phyloP scores from a whole-genome alignment of 441 rosid species.

The Adansonia rubrostipa region DNA sequence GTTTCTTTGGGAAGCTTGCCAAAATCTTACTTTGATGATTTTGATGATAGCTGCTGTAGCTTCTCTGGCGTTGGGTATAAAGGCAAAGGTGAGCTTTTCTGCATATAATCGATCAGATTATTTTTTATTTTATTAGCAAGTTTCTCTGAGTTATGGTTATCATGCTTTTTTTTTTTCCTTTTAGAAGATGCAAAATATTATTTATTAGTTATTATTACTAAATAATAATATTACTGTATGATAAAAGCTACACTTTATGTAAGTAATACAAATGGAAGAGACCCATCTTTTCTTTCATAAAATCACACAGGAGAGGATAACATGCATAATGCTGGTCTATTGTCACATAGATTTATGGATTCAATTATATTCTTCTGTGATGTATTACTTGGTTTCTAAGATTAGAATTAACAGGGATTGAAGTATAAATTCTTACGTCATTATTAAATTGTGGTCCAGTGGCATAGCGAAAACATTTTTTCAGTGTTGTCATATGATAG shows the following conservation, averaged over 20 bases:
- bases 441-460: background rate
- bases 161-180: background rate
- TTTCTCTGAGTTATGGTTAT: background rate
- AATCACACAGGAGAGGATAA: background rate
- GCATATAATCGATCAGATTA: constrained; percentile 22
- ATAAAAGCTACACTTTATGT: background rate
- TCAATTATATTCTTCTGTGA: background rate
- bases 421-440: background rate
- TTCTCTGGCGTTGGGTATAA: constrained; percentile 89
- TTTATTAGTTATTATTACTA: background rate
- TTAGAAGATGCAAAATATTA: background rate
- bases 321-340: background rate
- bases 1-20: constrained; percentile 99
- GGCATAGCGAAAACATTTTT: constrained; percentile 1
- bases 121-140: background rate
- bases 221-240: background rate
- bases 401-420: background rate
- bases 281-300: background rate
- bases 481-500: background rate
- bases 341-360: background rate
- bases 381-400: background rate
- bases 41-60: constrained; percentile 91
- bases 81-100: constrained; percentile 72
- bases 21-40: constrained; percentile 92
- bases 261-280: background rate